A percentile compares a stretch with the other conserved stretches of the same genome.
phyloP scores from a whole-genome alignment of 495 filamentous ascomycete genomes.

The Amniculicola lignicola region DNA sequence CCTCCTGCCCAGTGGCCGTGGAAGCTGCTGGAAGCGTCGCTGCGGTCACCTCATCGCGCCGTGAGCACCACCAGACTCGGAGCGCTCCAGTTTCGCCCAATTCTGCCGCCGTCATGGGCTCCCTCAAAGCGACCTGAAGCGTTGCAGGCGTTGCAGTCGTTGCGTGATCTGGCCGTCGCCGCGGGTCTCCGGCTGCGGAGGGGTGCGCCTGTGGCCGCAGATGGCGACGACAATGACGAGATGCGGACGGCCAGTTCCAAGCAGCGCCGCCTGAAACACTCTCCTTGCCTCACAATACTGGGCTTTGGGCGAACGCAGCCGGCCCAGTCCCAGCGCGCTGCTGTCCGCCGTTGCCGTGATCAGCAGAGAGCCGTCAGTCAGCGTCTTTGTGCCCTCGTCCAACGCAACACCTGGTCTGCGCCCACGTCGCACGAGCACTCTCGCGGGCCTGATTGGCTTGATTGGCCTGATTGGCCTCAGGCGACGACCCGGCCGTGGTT shows the following conservation, averaged over 20 bases:
- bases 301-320: not conserved
- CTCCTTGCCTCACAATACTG: slow-evolving; percentile 12
- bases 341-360: not conserved
- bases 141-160: not conserved
- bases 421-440: slow-evolving; percentile 15
- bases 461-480: slow-evolving; percentile 16
- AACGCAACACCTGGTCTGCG: not conserved
- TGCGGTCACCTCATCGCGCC: not conserved
- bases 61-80: not conserved
- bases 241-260: not conserved
- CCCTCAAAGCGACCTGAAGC: not conserved
- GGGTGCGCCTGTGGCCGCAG: not conserved
- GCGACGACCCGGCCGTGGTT: no score
- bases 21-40: not conserved
- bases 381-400: not conserved
- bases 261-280: not conserved
- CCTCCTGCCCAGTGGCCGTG: not conserved
- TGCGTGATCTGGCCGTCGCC: not conserved
- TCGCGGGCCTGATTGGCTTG: not conserved
- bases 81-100: not conserved
- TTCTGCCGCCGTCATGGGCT: not conserved
- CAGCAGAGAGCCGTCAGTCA: slow-evolving; percentile 7
- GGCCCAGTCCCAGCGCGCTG: not conserved
- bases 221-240: not conserved
- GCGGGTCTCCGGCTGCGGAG: not conserved